These are phyloP conservation scores for Chytriomyces hyalinus DNA, from an alignment of 192 early-diverging fungal genomes.

Conservation along the genomic window DNA sequence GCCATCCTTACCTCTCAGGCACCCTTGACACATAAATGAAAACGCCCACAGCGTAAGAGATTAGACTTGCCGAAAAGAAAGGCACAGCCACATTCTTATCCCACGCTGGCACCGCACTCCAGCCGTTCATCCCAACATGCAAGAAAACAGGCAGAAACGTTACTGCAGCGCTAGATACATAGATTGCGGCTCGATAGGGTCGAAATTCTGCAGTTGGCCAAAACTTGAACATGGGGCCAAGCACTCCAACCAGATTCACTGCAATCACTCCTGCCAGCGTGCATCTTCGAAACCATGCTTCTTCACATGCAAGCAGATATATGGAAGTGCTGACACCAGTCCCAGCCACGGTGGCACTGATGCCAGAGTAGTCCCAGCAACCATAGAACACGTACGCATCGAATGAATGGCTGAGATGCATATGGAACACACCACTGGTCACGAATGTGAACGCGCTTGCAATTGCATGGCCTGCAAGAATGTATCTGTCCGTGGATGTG, in stretches of 20 bases:
- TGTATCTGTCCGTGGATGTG: constrained; percentile 22
- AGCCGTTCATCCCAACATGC: neutral
- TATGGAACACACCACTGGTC: constrained; percentile 34
- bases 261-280: constrained; percentile 4
- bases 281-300: neutral
- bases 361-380: constrained; percentile 45
- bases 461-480: constrained; percentile 6
- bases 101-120: neutral
- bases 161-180: constrained; percentile 9
- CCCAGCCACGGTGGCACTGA: constrained; percentile 13
- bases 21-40: constrained; percentile 35
- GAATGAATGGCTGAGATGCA: constrained; percentile 38
- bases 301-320: constrained; percentile 14
- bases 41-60: constrained; percentile 30
- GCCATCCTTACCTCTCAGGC: constrained; percentile 26
- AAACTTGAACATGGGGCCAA: constrained; percentile 41
- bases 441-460: constrained; percentile 25
- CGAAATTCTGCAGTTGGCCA: constrained; percentile 30
- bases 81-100: neutral
- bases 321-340: neutral
- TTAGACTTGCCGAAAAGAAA: neutral
- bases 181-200: neutral
- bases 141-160: constrained; percentile 6
- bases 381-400: constrained; percentile 36
- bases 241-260: constrained; percentile 34